Evolutionary conservation across 2,329 filamentous ascomycete species (phyloP), one percentile per base, ranked within the genome.

Genomic region (Talaromyces sp.): DNA sequence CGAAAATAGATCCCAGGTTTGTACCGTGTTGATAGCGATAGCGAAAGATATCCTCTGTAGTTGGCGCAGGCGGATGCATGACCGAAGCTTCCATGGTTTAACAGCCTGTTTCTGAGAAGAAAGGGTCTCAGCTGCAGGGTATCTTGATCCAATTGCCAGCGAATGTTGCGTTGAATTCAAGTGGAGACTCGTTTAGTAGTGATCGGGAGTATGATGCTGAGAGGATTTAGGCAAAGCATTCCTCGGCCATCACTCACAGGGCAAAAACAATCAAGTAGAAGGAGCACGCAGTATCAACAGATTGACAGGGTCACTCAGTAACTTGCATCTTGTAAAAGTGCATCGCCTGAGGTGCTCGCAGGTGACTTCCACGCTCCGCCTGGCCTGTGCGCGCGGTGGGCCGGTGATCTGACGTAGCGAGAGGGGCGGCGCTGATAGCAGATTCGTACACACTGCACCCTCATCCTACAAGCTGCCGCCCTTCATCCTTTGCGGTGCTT

Each of bases 11-110:
- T 47, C 85, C 84, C 2, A 87, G 75, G 62, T 87, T 87, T 0
- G 79, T 80, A 8, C 84, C 85, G 68, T 86, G 82, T 62, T 86
- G 83, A 65, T 84, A 85, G 49, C 84, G 81, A 67, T 86, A 87
- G 57, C 82, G 77, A 30, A 61, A 61, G 82, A 65, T 67, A 75
- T 69, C 68, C 30, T 64, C 59, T 28, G 55, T 61, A 32, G 61
- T 65, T n/a, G 68, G 67, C 11, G 64, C 63, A 19, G 59, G 15
- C 32, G 57, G 57, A 28, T 54, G 47, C 58, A 67, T 69, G 64
- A 66, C 27, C 52, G 55, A 62, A 17, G 62, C 28, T 10, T 42
- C 60, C 52, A 59, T 59, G 39, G 10, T 19, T 36, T 15, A n/a
- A 22, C 30, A 36, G 42, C 33, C 30, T 61, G 60, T 57, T 51